Conservation (phyloP, 2,329 filamentous ascomycete genomes). For the Xylaria sp. region DNA sequence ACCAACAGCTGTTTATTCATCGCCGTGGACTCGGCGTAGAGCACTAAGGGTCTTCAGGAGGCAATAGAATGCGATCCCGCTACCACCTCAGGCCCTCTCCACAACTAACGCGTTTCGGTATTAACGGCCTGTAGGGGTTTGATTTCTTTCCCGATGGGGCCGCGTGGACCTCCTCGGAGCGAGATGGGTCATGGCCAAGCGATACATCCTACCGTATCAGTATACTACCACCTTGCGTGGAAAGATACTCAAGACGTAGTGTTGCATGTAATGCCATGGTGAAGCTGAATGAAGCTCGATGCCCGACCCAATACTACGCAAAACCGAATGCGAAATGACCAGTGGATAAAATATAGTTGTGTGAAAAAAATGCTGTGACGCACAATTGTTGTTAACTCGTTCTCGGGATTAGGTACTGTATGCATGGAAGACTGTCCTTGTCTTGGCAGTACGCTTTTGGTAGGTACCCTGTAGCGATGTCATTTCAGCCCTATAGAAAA, state of each 20-base stretch:
- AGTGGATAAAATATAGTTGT: slow-evolving; percentile 10
- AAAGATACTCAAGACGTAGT: not conserved
- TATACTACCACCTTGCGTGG: not conserved
- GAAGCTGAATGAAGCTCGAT: slow-evolving; percentile 10
- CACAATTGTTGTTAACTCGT: not conserved
- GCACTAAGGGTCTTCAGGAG: slow-evolving; percentile 16
- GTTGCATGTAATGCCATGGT: not conserved
- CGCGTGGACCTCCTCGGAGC: slow-evolving; percentile 23
- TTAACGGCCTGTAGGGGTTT: slow-evolving; percentile 29
- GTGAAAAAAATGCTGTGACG: not conserved
- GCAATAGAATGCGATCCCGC: slow-evolving; percentile 38
- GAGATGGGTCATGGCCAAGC: slow-evolving; percentile 9
- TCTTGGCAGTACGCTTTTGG: slow-evolving; percentile 18
- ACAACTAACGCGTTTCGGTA: slow-evolving; percentile 27
- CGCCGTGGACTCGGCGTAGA: not conserved
- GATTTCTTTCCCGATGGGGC: slow-evolving; percentile 30
- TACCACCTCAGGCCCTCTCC: slow-evolving; percentile 25
- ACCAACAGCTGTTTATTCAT: slow-evolving; percentile 24
- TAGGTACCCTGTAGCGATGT: slow-evolving; percentile 26
- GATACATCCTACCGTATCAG: not conserved
- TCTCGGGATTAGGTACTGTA: slow-evolving; percentile 7
- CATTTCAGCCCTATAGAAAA: slow-evolving; percentile 47
- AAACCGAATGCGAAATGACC: slow-evolving; percentile 7
- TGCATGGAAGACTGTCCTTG: slow-evolving; percentile 27
- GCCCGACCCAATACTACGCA: not conserved